Conservation (phyloP, 768 basidiomycete genomes). For the Rhodotorula graminis region DNA sequence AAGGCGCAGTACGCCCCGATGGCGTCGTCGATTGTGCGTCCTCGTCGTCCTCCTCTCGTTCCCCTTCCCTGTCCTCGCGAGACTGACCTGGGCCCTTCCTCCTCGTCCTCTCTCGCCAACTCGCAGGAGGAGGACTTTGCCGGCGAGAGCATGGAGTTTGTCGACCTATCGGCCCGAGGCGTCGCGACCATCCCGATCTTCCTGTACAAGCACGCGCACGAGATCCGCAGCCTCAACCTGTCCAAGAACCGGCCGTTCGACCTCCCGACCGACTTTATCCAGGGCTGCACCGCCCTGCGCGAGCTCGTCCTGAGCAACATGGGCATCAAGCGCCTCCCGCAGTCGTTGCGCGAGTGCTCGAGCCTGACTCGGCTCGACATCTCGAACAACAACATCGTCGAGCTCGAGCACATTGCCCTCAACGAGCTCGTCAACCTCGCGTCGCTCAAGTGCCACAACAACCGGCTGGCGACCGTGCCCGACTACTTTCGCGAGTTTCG, state of each 20-base stretch:
- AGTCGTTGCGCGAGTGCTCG: conserved; percentile 67
- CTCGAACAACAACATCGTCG: conserved; percentile 82
- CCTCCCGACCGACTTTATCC: conserved; percentile 92
- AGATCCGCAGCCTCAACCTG: conserved; percentile 76
- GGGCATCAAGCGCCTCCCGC: conserved; percentile 90
- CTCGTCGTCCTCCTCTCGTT: not conserved
- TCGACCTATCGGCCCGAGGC: conserved; percentile 75
- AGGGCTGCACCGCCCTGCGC: conserved; percentile 72
- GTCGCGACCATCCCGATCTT: conserved; percentile 82
- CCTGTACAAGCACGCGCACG: conserved; percentile 75
- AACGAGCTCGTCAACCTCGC: conserved; percentile 68
- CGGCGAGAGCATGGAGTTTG: conserved; percentile 65
- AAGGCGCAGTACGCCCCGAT: conserved; percentile 50
- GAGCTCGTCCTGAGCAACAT: conserved; percentile 83
- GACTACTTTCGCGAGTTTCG: conserved; percentile 74
- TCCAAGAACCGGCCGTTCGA: conserved; percentile 94
- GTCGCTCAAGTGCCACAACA: conserved; percentile 76
- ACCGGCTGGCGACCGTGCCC: conserved; percentile 79
- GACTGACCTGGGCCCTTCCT: not conserved
- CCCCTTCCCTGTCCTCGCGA: not conserved
- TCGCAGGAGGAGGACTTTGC: conserved; percentile 57
- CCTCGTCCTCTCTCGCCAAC: conserved; percentile 41
- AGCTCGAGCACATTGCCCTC: conserved; percentile 78
- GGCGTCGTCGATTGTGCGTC: conserved; percentile 13
- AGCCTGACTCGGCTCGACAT: conserved; percentile 77